Base-by-base conservation (phyloP, 139 green algal species). In the Coelastrella sp. region DNA sequence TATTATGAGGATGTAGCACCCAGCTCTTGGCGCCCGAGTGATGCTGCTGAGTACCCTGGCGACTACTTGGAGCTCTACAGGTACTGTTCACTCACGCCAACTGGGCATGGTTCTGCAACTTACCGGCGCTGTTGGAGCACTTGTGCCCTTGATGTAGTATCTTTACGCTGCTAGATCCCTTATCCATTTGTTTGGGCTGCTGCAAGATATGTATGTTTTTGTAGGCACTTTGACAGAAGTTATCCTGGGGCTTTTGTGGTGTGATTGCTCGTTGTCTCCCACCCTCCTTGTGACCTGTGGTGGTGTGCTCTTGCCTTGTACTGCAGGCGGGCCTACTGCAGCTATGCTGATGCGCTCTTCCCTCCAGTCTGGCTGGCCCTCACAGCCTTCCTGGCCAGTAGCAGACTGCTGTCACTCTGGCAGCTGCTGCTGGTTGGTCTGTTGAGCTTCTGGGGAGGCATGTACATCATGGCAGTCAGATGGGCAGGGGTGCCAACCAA, bases 241-340 rank as follows among this genome's bases (percentile, higher is more conserved):
- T 49, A 49, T 49, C 3, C 35, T 3, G 35, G 35, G 35, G 35
- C 35, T 49, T 49, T 1, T 49, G 35, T 49, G 1, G 1, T 49
- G 35, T 49, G 35, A 49, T n/a, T n/a, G n/a, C 35, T 49, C 35
- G 1, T 49, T 49, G 35, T 49, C 35, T 49, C 1, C 35, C 35
- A 49, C 35, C 35, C 35, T 1, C 35, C 1, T 49, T 49, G 35
- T 49, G 35, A 49, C 35, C 35, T 49, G 35, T 49, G 35, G 35
- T 49, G 35, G 35, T 49, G 35, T 49, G 35, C 35, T 49, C 35
- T 3, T 49, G 35, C 35, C 35, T 49, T 49, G 35, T 3, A 3
- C 1, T 78, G 60, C 87, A 85, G 87, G 76, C 87, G 87, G 9
- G 87, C 87, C 6, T 91, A 91, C 87, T 91, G 87, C 87, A 79